phyloP scores from a whole-genome alignment of 495 filamentous ascomycete genomes.

The Hypoxylon perforatum region DNA sequence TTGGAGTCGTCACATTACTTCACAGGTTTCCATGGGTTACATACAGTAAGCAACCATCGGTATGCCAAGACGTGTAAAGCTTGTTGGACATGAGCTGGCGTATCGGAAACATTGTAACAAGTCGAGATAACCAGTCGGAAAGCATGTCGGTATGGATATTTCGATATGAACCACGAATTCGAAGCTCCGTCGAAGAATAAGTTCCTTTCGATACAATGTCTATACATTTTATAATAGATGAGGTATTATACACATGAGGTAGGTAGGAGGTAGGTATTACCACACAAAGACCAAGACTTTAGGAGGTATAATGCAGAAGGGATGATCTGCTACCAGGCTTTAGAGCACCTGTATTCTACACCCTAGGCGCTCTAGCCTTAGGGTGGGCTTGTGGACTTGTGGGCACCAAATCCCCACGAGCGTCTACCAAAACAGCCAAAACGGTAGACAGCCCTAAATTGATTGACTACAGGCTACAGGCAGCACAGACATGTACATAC shows the following conservation, averaged over 20 bases:
- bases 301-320: too few relatives aligned
- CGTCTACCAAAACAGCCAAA: constrained; percentile 1
- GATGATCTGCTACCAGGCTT: too few relatives aligned
- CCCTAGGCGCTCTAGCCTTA: too few relatives aligned
- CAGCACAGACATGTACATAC: too few relatives aligned
- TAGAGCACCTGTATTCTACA: too few relatives aligned
- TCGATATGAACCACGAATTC: constrained; percentile 4
- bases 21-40: constrained; percentile 36
- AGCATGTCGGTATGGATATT: constrained; percentile 1
- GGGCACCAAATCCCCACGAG: too few relatives aligned
- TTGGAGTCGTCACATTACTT: constrained; percentile 43
- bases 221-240: not conserved
- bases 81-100: constrained; percentile 29
- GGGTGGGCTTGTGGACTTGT: too few relatives aligned
- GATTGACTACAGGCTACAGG: not conserved
- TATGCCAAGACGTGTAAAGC: constrained; percentile 39
- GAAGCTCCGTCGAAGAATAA: not conserved
- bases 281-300: too few relatives aligned
- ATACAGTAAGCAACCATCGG: constrained; percentile 43
- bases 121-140: constrained; percentile 24
- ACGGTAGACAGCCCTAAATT: not conserved
- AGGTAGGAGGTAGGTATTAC: not conserved
- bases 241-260: not conserved
- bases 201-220: too few relatives aligned
- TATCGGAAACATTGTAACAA: constrained; percentile 23